Conservation (phyloP, 371 early-diverging fungal species). For the Syncephalastrum sp. region DNA sequence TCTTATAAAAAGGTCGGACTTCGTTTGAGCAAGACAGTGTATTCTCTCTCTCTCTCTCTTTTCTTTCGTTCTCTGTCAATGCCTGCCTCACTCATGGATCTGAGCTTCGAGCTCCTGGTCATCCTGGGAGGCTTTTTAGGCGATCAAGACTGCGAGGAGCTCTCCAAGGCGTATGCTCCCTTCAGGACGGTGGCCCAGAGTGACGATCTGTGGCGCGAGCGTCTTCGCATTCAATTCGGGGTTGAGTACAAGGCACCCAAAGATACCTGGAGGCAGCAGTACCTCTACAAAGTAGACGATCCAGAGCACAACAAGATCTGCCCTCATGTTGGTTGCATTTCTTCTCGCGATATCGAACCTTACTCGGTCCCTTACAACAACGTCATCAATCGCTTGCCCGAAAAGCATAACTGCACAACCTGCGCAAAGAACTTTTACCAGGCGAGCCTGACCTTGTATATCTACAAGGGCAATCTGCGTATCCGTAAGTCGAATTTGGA, state of each 20-base stretch:
- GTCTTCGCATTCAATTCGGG: conserved; percentile 35
- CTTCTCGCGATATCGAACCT: conserved; percentile 24
- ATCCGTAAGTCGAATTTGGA: conserved; percentile 22
- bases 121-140: conserved; percentile 36
- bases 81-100: conserved; percentile 10
- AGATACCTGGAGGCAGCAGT: conserved; percentile 42
- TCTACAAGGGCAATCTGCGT: conserved; percentile 42
- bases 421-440: conserved; percentile 32
- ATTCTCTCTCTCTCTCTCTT: conserved; percentile 3
- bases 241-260: conserved; percentile 41
- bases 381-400: conserved; percentile 35
- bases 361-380: conserved; percentile 35
- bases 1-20: conserved; percentile 6
- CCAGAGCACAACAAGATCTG: conserved; percentile 38
- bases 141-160: conserved; percentile 21
- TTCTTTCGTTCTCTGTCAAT: conserved; percentile 5
- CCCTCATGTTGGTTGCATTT: conserved; percentile 41
- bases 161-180: conserved; percentile 31
- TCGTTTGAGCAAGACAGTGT: no score
- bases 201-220: conserved; percentile 44
- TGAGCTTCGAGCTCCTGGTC: conserved; percentile 40
- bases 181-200: conserved; percentile 30
- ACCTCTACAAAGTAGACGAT: conserved; percentile 31
- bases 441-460: conserved; percentile 22
- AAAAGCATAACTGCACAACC: conserved; percentile 37